Evolutionary conservation across 2,329 filamentous ascomycete genomes (phyloP).

Genomic region (Aspergillus spinulosporus): DNA sequence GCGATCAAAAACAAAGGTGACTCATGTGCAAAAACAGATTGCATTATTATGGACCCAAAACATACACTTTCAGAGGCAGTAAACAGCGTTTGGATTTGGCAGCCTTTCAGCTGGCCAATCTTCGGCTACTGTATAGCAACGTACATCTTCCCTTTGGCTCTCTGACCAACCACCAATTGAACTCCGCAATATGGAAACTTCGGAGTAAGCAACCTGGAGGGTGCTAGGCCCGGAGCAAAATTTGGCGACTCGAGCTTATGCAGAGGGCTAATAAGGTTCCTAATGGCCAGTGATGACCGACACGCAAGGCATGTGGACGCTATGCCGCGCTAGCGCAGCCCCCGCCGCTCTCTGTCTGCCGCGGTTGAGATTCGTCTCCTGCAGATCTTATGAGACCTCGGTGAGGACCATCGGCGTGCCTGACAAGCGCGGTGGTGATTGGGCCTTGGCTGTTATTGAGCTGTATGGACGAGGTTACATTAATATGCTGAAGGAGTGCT

Average conservation of each 20-base stretch:
- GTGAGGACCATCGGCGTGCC: constrained; percentile 2
- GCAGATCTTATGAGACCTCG: not conserved
- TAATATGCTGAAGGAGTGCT: not conserved
- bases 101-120: not conserved
- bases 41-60: not conserved
- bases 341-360: not conserved
- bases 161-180: not conserved
- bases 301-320: constrained; percentile 1
- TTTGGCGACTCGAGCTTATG: not conserved
- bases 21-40: not conserved
- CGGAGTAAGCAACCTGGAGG: not conserved
- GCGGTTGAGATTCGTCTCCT: not conserved
- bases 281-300: not conserved
- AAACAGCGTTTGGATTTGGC: not conserved
- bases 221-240: not conserved
- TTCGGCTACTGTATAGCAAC: not conserved
- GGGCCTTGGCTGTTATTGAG: not conserved
- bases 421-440: not conserved
- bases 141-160: not conserved
- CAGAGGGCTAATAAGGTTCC: not conserved
- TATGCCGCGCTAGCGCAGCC: not conserved
- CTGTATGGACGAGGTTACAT: not conserved
- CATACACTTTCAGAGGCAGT: not conserved
- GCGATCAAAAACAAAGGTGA: not conserved
- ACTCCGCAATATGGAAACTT: not conserved